phyloP scores from a whole-genome alignment of 2,329 filamentous ascomycete species.

The Phialophora expanda region DNA sequence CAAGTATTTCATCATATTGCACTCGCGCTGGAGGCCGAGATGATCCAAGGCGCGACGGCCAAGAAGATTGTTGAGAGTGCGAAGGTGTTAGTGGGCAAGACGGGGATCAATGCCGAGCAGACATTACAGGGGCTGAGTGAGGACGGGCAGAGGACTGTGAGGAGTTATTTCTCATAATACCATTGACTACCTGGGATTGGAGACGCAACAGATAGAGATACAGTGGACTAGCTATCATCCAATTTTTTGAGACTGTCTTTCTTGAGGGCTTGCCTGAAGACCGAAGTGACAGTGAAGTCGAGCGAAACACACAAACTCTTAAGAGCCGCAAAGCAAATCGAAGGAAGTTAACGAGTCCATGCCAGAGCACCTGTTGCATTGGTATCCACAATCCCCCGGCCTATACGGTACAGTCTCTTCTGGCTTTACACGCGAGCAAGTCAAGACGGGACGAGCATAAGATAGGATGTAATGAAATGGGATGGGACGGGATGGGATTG shows the following conservation, averaged over 20 bases:
- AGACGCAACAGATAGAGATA: not conserved
- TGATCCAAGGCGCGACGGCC: constrained; percentile 82
- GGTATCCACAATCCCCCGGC: too few relatives aligned
- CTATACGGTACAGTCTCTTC: too few relatives aligned
- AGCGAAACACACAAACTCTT: too few relatives aligned
- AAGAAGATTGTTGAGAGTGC: constrained; percentile 76
- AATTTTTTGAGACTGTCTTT: not conserved
- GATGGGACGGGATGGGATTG: too few relatives aligned
- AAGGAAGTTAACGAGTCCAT: too few relatives aligned
- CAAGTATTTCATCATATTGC: constrained; percentile 85
- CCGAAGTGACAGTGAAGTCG: too few relatives aligned
- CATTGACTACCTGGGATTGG: not conserved
- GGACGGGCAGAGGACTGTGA: constrained; percentile 80
- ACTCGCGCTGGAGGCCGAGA: constrained; percentile 88
- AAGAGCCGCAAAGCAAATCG: too few relatives aligned
- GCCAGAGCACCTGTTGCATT: too few relatives aligned
- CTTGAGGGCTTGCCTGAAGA: too few relatives aligned
- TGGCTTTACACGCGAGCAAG: too few relatives aligned
- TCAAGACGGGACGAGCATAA: too few relatives aligned
- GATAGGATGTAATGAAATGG: too few relatives aligned
- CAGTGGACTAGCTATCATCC: not conserved
- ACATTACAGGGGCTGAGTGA: constrained; percentile 76
- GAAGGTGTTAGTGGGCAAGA: constrained; percentile 75
- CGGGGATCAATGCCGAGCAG: constrained; percentile 75
- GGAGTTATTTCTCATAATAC: constrained; percentile 68